These are phyloP conservation scores for Asterionellopsis glacialis DNA, from an alignment of 108 stramenopile species.

Conservation along the genomic window DNA sequence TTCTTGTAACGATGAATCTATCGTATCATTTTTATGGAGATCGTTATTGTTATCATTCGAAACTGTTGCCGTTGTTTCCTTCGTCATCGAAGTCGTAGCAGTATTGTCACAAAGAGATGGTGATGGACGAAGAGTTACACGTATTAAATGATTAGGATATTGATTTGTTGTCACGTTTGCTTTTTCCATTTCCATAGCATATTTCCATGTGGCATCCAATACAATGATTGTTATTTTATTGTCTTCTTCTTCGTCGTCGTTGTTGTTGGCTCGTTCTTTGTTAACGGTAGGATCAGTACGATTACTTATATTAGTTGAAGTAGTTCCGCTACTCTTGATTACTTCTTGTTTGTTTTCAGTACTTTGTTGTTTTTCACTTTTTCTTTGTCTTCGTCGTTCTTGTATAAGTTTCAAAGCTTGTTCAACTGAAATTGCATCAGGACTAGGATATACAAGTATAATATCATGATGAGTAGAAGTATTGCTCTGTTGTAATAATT, in stretches of 20 bases:
- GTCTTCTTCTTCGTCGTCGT: background rate
- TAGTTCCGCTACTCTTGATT: too few relatives aligned
- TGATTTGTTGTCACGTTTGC: conserved; percentile 25
- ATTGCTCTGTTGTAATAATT: background rate
- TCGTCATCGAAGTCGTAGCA: background rate
- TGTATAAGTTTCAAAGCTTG: conserved; percentile 23
- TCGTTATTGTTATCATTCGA: too few relatives aligned
- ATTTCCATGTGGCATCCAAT: conserved; percentile 81
- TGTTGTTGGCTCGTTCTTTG: background rate
- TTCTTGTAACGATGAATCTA: too few relatives aligned
- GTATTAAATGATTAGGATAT: conserved; percentile 51
- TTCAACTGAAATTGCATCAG: conserved; percentile 30
- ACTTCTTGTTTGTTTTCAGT: background rate
- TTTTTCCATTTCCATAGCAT: conserved; percentile 70
- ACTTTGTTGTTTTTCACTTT: conserved; percentile 6
- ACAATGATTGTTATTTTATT: conserved; percentile 47
- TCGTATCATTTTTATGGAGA: too few relatives aligned
- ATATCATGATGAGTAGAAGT: background rate
- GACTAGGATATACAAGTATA: conserved; percentile 28
- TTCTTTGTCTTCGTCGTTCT: conserved; percentile 10
- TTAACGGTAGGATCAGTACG: conserved; percentile 1
- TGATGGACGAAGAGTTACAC: conserved; percentile 29
- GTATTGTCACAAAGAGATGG: too few relatives aligned
- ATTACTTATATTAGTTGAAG: too few relatives aligned
- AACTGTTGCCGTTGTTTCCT: conserved; percentile 2